Percentiles rank a stretch among this genome's conserved stretches.
These are phyloP conservation scores for Stagonosporopsis rhizophila DNA, from an alignment of 2,329 filamentous ascomycete species.

Conservation along the genomic window DNA sequence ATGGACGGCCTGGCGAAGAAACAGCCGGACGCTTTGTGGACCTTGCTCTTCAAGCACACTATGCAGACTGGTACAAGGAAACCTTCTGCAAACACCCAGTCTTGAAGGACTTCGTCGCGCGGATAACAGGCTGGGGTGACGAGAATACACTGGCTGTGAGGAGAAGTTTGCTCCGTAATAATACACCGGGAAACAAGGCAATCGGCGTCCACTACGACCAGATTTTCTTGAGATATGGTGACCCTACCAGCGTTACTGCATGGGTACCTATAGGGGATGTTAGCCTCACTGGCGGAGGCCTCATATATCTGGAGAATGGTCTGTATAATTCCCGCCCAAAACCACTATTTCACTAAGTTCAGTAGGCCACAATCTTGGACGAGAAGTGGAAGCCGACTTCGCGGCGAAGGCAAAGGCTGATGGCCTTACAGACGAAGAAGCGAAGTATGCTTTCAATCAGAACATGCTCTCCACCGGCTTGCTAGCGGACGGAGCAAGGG, in stretches of 20 bases:
- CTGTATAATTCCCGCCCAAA: neutral
- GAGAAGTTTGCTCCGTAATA: conserved; percentile 63
- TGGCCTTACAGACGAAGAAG: conserved; percentile 62
- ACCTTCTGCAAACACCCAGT: conserved; percentile 62
- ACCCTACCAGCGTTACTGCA: conserved; percentile 62
- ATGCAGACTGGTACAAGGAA: conserved; percentile 54
- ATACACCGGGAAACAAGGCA: conserved; percentile 63
- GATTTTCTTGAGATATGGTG: conserved; percentile 63
- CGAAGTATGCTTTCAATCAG: conserved; percentile 55
- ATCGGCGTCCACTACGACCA: conserved; percentile 69
- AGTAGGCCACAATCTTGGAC: conserved; percentile 55
- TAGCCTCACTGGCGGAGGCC: conserved; percentile 61
- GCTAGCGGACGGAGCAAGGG: conserved; percentile 58
- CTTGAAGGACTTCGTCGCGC: conserved; percentile 58
- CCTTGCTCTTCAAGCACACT: conserved; percentile 62
- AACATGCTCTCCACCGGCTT: conserved; percentile 67
- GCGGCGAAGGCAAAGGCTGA: conserved; percentile 55
- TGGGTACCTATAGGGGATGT: conserved; percentile 66
- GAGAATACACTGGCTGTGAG: conserved; percentile 56
- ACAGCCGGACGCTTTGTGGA: conserved; percentile 57
- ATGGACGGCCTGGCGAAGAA: conserved; percentile 54
- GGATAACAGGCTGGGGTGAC: conserved; percentile 61
- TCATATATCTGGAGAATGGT: conserved; percentile 66
- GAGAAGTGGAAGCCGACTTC: conserved; percentile 60
- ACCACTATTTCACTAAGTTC: neutral